A percentile compares a stretch with the other conserved stretches of the same genome.
Evolutionary conservation across 495 filamentous ascomycete genomes (phyloP).

Genomic region (Hypoxylon intermedium): DNA sequence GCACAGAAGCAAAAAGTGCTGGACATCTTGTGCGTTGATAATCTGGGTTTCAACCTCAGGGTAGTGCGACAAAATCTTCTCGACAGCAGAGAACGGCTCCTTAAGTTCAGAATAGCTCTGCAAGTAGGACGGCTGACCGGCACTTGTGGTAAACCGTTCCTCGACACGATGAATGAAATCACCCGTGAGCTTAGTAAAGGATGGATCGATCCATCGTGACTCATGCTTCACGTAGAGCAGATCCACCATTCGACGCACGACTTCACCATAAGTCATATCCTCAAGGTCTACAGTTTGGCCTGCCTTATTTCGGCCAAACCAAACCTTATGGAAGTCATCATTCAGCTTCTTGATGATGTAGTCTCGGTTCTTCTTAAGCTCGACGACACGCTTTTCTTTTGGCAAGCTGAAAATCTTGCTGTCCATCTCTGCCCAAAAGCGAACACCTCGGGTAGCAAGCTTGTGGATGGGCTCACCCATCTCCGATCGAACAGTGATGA

Average conservation of each 20-base stretch:
- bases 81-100: slow-evolving; percentile 76
- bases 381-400: slow-evolving; percentile 89
- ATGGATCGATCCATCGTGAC: slow-evolving; percentile 90
- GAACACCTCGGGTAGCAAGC: slow-evolving; percentile 90
- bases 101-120: slow-evolving; percentile 90
- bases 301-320: slow-evolving; percentile 90
- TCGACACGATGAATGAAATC: slow-evolving; percentile 97
- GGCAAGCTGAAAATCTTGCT: slow-evolving; percentile 95
- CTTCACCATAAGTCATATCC: slow-evolving; percentile 97
- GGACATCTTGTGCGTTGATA: slow-evolving; percentile 96
- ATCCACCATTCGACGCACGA: slow-evolving; percentile 91
- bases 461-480: slow-evolving; percentile 99
- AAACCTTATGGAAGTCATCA: slow-evolving; percentile 97
- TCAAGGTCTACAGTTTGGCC: slow-evolving; percentile 90
- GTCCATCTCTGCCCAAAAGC: slow-evolving; percentile 98
- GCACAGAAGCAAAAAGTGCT: slow-evolving; percentile 94
- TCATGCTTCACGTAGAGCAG: slow-evolving; percentile 96
- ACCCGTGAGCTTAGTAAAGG: slow-evolving; percentile 78
- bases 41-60: slow-evolving; percentile 86
- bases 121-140: slow-evolving; percentile 75
- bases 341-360: slow-evolving; percentile 98
- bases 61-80: slow-evolving; percentile 80
- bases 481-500: slow-evolving; percentile 96
- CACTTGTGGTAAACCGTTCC: slow-evolving; percentile 78
- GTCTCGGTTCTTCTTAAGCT: slow-evolving; percentile 88